Evolutionary conservation across 1,284 basidiomycete species (phyloP), one percentile per base, ranked within the genome.

Genomic region (Moniliella sp.): DNA sequence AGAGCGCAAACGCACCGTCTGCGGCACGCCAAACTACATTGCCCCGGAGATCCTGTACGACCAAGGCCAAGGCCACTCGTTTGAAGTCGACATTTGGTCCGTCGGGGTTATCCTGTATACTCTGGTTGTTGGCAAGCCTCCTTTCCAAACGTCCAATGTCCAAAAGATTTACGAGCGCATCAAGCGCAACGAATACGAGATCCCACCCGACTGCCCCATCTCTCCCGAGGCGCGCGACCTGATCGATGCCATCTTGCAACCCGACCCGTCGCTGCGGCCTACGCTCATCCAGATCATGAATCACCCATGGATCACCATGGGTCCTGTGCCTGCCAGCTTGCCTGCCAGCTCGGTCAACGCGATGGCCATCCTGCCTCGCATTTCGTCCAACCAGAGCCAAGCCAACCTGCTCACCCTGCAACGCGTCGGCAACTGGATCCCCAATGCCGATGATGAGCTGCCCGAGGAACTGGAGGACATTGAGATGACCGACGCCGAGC

Each of bases 1-100:
- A 1, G 91, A 97, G 61, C 67, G 88, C 46, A 93, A 94, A 69
- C 93, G n/a, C 52, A 97, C 88, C 0, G 88, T 94, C 30, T 94
- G 88, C 50, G 91, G 88, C 4, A 97, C 88, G 1, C 91, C 88
- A 1, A 94, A 97, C 61, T 94, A 97, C 61, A 94, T 97, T 46
- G 91, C 91, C 0, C 91, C 88, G 0, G 88, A 97, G 60, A 84
- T 97, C 18, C 65, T 97, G 39, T 94, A 93, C 61, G 84, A 93
- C 60, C 81, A 78, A 27, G 80, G 76, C 15, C 86, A 84, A 46
- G 84, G 88, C 0, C 88, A 97, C 63, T 84, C 80, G 57, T 97
- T 93, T 53, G 88, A 94, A 64, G 88, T 94, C n/a, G 88, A 97
- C 57, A 78, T 86, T 5, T 97, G 88, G 91, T 83, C 79, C 4